These are phyloP conservation scores for Micromonas commoda DNA, from an alignment of 139 green algal genomes.

Conservation along the genomic window DNA sequence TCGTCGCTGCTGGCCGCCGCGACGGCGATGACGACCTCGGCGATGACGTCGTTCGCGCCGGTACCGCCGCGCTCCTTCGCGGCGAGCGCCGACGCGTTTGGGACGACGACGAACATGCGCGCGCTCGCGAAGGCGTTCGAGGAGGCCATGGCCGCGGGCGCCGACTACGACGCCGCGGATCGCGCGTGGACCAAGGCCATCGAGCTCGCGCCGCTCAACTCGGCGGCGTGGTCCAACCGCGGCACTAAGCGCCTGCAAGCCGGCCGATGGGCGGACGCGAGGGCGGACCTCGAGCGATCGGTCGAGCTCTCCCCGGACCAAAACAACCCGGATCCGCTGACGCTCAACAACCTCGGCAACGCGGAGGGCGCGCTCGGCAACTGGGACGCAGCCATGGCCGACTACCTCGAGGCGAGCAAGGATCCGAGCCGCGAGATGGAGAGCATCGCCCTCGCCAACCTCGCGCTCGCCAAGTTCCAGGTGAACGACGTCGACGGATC, in stretches of 20 bases:
- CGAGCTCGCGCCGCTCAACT: slow-evolving; percentile 13
- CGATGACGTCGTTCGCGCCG: background rate
- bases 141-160: background rate
- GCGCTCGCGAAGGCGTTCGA: background rate
- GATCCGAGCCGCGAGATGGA: background rate
- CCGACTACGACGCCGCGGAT: slow-evolving; percentile 18
- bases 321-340: background rate
- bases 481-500: background rate
- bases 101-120: background rate
- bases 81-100: too few relatives aligned
- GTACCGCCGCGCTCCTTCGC: too few relatives aligned
- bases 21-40: too few relatives aligned
- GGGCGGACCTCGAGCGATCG: slow-evolving; percentile 13
- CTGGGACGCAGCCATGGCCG: slow-evolving; percentile 13
- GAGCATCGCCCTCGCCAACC: slow-evolving; percentile 18
- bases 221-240: slow-evolving; percentile 15
- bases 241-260: slow-evolving; percentile 18
- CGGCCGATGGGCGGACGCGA: background rate
- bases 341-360: slow-evolving; percentile 29
- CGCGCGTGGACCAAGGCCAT: slow-evolving; percentile 22
- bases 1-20: too few relatives aligned
- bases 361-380: background rate
- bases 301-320: background rate
- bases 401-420: slow-evolving; percentile 13
- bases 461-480: slow-evolving; percentile 14